Conservation (phyloP, 2,329 filamentous ascomycete species). For the Ilyonectria mors-panacis region DNA sequence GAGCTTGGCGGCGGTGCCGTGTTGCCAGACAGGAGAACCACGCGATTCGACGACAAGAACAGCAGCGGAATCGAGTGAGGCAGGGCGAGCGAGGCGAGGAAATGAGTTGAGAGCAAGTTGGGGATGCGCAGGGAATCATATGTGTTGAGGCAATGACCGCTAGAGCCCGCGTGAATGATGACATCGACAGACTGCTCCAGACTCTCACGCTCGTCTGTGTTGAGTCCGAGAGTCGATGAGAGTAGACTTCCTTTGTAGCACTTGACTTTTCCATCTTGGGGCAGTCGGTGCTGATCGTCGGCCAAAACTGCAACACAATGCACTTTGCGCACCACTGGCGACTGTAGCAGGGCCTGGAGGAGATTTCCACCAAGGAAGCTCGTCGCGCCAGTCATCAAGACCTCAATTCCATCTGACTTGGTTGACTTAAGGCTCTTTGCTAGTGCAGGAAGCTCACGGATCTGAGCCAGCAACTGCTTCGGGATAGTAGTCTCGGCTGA, state of each 20-base stretch:
- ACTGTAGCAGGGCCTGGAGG: constrained; percentile 24
- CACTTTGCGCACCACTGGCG: constrained; percentile 22
- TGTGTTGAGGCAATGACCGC: constrained; percentile 34
- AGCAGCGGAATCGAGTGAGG: constrained; percentile 27
- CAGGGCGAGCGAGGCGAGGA: constrained; percentile 25
- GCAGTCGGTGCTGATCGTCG: constrained; percentile 15
- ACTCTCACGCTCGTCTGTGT: constrained; percentile 8
- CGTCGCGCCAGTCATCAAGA: constrained; percentile 33
- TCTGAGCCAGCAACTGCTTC: neutral
- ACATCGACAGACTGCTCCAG: constrained; percentile 20
- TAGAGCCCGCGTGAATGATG: constrained; percentile 33
- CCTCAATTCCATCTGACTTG: constrained; percentile 14
- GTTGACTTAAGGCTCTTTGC: neutral
- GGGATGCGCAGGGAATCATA: constrained; percentile 27
- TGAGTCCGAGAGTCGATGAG: constrained; percentile 26
- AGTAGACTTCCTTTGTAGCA: constrained; percentile 25
- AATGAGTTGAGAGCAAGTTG: constrained; percentile 29
- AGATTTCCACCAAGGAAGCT: constrained; percentile 37
- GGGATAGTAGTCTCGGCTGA: constrained; percentile 52
- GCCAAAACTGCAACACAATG: constrained; percentile 34
- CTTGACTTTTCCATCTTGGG: constrained; percentile 13
- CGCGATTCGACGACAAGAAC: constrained; percentile 29
- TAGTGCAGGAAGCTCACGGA: neutral
- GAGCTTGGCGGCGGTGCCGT: constrained; percentile 29
- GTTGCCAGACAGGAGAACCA: constrained; percentile 24